These are phyloP conservation scores for Malania oleifera DNA, from an alignment of 164 flowering plant species.

Conservation along the genomic window DNA sequence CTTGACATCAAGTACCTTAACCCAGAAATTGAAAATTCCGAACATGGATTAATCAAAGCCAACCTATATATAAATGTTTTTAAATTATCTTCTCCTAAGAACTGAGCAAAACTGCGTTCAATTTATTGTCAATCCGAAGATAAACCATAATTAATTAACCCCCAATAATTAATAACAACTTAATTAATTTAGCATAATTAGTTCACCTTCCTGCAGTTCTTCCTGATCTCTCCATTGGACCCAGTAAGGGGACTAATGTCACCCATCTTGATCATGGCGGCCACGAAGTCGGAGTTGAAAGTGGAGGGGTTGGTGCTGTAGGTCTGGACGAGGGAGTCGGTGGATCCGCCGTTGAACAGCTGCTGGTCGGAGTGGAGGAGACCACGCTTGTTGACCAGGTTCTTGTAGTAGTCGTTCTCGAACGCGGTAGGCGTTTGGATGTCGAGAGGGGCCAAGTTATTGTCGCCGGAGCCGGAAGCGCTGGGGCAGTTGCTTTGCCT, in stretches of 20 bases:
- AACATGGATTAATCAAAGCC: no score
- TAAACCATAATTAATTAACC: not conserved
- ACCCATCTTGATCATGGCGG: slow-evolving; percentile 67
- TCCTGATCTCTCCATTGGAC: slow-evolving; percentile 52
- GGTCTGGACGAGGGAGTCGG: slow-evolving; percentile 42
- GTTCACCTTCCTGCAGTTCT: slow-evolving; percentile 47
- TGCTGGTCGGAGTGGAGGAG: slow-evolving; percentile 65
- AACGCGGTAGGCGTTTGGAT: slow-evolving; percentile 38
- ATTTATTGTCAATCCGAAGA: no score
- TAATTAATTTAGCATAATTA: slow-evolving; percentile 14
- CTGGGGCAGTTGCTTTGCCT: slow-evolving; percentile 44
- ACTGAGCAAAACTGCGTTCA: no score
- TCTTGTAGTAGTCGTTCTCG: slow-evolving; percentile 47
- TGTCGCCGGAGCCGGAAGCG: slow-evolving; percentile 37
- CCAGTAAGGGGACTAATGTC: slow-evolving; percentile 62
- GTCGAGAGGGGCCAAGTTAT: slow-evolving; percentile 58
- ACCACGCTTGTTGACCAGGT: slow-evolving; percentile 35
- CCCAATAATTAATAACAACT: not conserved
- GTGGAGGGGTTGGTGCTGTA: slow-evolving; percentile 24
- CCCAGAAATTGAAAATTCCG: no score
- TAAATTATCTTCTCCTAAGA: no score
- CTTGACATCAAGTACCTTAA: no score
- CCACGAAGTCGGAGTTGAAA: slow-evolving; percentile 40
- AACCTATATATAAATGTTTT: no score
- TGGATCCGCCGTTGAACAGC: slow-evolving; percentile 52